Base-by-base conservation (phyloP, 169 alveolate genomes). In the Plasmodium billcollinsi region DNA sequence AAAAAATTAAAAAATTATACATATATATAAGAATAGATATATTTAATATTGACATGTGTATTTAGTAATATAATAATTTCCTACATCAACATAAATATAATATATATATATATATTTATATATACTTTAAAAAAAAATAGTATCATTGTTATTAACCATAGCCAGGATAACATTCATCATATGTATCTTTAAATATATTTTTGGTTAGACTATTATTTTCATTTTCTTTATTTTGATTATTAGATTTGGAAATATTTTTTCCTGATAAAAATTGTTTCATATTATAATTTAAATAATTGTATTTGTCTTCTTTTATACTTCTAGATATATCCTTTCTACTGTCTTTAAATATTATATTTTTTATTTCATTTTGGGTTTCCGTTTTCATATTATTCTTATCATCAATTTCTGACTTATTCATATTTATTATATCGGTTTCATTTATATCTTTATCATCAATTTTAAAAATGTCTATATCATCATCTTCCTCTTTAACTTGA, bases 131-230 rank as follows among this genome's bases (percentile, higher is more conserved):
- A 45, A 45, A 20, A 54, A 52, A 73, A 52, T 21, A 52, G 56
- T 26, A 45, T 45, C 56, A 11, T 47, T 20, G 1, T 8, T 67
- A 6, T 0, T 78, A 50, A 18, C 70, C 15, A 66, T 78, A 78
- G 9, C 74, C 78, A 18, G 91, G 91, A 39, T 83, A 83, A 21
- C 91, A 83, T 63, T 83, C 91, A 14, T 83, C 91, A 71, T 83
- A 83, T n/a, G 91, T 83, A 54, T 83, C 91, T 49, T 59, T 8
- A 59, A 83, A 83, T 43, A 59, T 29, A 39, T 83, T 83, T 59
- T 50, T 56, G 45, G 62, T 78, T 66, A 78, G 45, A 61, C 89
- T 78, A 15, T 66, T 66, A 54, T 78, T 78, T 26, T 78, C 67
- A 39, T 66, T 58, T 33, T 70, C 59, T 58, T 39, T 33, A 70